Evolutionary conservation across 306 rosid species (phyloP).

Genomic region (Dicorynia guianensis): DNA sequence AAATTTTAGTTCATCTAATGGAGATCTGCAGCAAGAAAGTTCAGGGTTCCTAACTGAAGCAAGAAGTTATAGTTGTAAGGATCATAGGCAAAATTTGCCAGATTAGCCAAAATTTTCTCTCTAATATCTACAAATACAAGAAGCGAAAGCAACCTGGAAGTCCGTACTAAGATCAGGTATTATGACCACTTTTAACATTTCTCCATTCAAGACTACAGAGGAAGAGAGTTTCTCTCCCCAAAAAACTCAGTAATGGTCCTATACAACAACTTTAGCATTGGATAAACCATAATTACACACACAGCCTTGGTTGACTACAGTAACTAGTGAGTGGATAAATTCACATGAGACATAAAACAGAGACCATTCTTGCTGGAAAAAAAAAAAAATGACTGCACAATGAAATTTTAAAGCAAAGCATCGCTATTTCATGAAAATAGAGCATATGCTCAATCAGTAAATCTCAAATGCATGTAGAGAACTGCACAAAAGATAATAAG

Average conservation of each 20-base stretch:
- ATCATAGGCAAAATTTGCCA: slow-evolving; percentile 95
- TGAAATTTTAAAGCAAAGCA: neutral
- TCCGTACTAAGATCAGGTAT: neutral
- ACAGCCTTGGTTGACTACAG: too few relatives aligned
- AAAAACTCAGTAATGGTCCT: neutral
- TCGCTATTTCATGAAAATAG: neutral
- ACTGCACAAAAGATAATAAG: neutral
- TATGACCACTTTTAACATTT: neutral
- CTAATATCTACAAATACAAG: slow-evolving; percentile 60
- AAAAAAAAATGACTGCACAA: neutral
- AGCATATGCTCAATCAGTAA: neutral
- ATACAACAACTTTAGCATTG: neutral
- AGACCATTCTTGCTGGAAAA: neutral
- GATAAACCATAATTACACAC: neutral
- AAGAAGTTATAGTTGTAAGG: slow-evolving; percentile 81
- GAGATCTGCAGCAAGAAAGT: slow-evolving; percentile 3
- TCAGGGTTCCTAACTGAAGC: slow-evolving; percentile 65
- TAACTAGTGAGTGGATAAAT: neutral
- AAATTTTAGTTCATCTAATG: slow-evolving; percentile 2
- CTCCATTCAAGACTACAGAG: neutral
- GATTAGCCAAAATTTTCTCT: slow-evolving; percentile 77
- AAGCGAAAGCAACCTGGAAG: neutral
- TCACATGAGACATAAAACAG: neutral
- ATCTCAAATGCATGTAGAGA: neutral
- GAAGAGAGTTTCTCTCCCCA: neutral